These are phyloP conservation scores for Starmerella khaoyaiensis DNA, from an alignment of 805 yeast species.

Conservation along the genomic window DNA sequence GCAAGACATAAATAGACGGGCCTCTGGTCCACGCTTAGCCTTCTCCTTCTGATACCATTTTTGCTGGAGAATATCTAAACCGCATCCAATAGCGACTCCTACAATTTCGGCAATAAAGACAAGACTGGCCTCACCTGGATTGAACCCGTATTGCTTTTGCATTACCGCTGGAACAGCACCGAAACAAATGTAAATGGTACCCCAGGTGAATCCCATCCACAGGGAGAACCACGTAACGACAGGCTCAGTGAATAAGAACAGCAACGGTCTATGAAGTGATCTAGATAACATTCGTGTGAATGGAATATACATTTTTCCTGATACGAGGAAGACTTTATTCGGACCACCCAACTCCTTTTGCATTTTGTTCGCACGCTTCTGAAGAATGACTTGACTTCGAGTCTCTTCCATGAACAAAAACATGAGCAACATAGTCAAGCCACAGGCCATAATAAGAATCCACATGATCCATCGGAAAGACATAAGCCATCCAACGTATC, in stretches of 20 bases:
- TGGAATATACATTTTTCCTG: slow-evolving; percentile 27
- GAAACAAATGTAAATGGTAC: slow-evolving; percentile 48
- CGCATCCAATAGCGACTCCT: slow-evolving; percentile 35
- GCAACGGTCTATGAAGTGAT: slow-evolving; percentile 48
- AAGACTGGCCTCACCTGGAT: slow-evolving; percentile 43
- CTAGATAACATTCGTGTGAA: slow-evolving; percentile 35
- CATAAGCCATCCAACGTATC: slow-evolving; percentile 44
- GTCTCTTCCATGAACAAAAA: slow-evolving; percentile 48
- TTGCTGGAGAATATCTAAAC: slow-evolving; percentile 21
- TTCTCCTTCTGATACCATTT: slow-evolving; percentile 33
- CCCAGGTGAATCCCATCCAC: slow-evolving; percentile 30
- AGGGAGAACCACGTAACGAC: slow-evolving; percentile 41
- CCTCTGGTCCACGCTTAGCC: slow-evolving; percentile 42
- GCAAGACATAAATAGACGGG: slow-evolving; percentile 45
- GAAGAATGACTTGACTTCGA: slow-evolving; percentile 40
- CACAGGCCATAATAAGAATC: slow-evolving; percentile 47
- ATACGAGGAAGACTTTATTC: slow-evolving; percentile 12
- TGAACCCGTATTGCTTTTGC: slow-evolving; percentile 37
- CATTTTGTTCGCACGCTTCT: slow-evolving; percentile 37
- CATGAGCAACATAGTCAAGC: slow-evolving; percentile 38
- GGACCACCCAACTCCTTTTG: slow-evolving; percentile 15
- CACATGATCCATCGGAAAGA: slow-evolving; percentile 65
- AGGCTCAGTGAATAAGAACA: slow-evolving; percentile 38
- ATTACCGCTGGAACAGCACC: slow-evolving; percentile 53
- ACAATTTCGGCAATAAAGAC: slow-evolving; percentile 56